Conservation (phyloP, 2,329 filamentous ascomycete genomes). For the Calonectria honghensis region DNA sequence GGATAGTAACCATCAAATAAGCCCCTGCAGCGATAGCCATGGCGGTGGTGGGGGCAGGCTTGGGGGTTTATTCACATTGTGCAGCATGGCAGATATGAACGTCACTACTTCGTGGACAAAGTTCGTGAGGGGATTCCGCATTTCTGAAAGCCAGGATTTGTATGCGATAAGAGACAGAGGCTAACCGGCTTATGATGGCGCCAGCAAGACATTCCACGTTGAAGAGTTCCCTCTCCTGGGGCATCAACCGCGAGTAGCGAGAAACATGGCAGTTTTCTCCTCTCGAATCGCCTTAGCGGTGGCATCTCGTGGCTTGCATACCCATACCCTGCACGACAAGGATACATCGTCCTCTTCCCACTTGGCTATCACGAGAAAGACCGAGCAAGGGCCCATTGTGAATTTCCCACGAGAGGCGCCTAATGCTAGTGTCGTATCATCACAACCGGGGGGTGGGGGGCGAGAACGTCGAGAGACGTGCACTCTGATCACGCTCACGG, state of each 20-base stretch:
- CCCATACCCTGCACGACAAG: not conserved
- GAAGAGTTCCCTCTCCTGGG: not conserved
- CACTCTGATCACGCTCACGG: not conserved
- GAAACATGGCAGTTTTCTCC: not conserved
- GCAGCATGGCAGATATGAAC: too few species aligned
- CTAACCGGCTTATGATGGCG: not conserved
- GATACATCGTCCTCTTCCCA: not conserved
- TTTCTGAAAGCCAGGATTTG: too few species aligned
- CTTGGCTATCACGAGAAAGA: not conserved
- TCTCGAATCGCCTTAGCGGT: not conserved
- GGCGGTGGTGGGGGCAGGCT: too few species aligned
- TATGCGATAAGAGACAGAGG: not conserved
- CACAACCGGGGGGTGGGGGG: not conserved
- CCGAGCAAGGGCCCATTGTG: not conserved
- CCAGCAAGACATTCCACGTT: not conserved
- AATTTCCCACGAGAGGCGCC: not conserved
- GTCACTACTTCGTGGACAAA: too few species aligned
- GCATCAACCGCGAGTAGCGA: not conserved
- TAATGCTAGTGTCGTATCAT: constrained; percentile 3
- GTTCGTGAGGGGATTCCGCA: too few species aligned
- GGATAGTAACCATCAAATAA: too few species aligned
- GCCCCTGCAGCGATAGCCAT: too few species aligned
- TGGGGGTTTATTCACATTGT: too few species aligned
- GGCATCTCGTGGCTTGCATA: constrained; percentile 1
- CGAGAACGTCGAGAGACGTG: constrained; percentile 1